Evolutionary conservation across 768 basidiomycete species (phyloP).

Genomic region (Serendipita sp.): DNA sequence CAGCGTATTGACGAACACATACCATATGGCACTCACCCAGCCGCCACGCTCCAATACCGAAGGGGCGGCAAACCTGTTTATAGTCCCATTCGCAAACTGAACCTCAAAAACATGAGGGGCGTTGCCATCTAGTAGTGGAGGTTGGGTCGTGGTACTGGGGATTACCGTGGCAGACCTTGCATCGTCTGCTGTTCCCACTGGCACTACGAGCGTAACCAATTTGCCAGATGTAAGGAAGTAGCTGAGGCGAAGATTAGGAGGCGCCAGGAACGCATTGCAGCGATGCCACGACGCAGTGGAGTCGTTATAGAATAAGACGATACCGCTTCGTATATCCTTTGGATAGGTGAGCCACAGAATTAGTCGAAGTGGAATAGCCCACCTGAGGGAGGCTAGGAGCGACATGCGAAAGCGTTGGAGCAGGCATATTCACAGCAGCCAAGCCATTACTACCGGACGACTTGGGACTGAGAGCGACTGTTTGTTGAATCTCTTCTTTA

Average conservation of each 20-base stretch:
- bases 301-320: not conserved
- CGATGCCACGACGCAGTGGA: not conserved
- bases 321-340: not conserved
- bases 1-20: slow-evolving; percentile 13
- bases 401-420: not conserved
- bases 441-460: not conserved
- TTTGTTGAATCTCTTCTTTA: not conserved
- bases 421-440: not conserved
- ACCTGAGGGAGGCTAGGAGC: not conserved
- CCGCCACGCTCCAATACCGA: slow-evolving; percentile 48
- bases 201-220: not conserved
- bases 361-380: not conserved
- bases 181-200: not conserved
- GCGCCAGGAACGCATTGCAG: not conserved
- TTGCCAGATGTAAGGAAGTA: slow-evolving; percentile 1
- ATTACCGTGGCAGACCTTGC: not conserved
- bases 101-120: slow-evolving; percentile 44
- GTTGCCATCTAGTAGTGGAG: not conserved
- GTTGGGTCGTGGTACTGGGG: not conserved
- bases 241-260: not conserved
- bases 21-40: slow-evolving; percentile 70
- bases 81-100: slow-evolving; percentile 34
- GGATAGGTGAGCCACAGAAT: not conserved
- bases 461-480: not conserved
- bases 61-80: slow-evolving; percentile 46